Base-by-base conservation (phyloP, 2,329 filamentous ascomycete species). In the Neonectria faginata region DNA sequence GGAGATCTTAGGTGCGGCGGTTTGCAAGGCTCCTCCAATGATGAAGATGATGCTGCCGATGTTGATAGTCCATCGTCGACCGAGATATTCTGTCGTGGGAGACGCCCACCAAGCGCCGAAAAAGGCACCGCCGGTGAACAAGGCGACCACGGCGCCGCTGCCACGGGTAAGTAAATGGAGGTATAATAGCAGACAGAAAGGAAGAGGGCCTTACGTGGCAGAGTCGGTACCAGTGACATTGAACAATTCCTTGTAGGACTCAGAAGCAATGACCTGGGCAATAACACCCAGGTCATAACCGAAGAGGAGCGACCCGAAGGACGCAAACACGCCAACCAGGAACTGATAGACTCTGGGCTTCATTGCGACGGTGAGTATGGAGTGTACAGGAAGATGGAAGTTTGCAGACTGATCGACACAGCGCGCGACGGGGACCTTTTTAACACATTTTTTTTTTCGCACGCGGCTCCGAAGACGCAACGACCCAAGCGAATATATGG, bases 21-120 rank as follows among this genome's bases (percentile, higher is more conserved):
- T 92, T 75, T 95, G 92, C 12, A 95, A 80, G 44, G 81, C 84
- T 61, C 91, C 91, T 27, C 92, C 92, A 2, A 95, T 78, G 56
- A 88, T 83, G 79, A 94, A 94, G 60, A 94, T 79, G 9, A 91
- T 7, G 48, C 88, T 86, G 25, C 91, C 92, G 18, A 90, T 78
- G 57, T 90, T 77, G 70, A 95, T 94, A 2, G 91, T 93, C 76
- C 81, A 81, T 74, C 89, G 87, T 69, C 92, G 85, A 51, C 92
- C 92, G 2, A 92, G 77, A 57, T 74, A 82, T 74, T 93, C 91
- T 0, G 57, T 51, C 0, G 51, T 58, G 31, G 62, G 58, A 39
- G 45, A 47, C 4, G 62, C 62, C 11, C 52, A 55, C 36, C 27
- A 22, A 12, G 65, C 65, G 16, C 65, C 65, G 7, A 67, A 67